Evolutionary conservation across 495 filamentous ascomycete species (phyloP).

Genomic region (Podospora anserina): DNA sequence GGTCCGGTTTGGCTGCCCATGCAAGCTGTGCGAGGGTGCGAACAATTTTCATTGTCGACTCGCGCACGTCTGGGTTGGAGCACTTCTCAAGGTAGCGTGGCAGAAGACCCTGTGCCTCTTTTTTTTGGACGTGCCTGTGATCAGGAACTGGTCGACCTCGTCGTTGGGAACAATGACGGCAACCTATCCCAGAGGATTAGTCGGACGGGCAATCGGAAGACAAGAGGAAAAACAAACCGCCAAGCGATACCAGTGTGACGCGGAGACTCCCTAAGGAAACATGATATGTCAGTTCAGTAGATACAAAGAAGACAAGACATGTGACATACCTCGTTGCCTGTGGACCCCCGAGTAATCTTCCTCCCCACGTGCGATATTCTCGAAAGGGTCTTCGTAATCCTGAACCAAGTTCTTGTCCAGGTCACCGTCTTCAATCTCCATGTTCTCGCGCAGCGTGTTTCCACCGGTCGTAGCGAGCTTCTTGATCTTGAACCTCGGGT

Average conservation of each 20-base stretch:
- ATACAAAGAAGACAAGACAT: neutral
- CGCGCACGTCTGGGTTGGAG: slow-evolving; percentile 1
- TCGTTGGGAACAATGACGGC: slow-evolving; percentile 22
- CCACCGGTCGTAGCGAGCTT: slow-evolving; percentile 33
- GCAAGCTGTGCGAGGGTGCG: slow-evolving; percentile 9
- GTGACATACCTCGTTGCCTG: slow-evolving; percentile 34
- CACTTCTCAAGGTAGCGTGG: slow-evolving; percentile 9
- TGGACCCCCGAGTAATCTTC: slow-evolving; percentile 39
- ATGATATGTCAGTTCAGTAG: slow-evolving; percentile 6
- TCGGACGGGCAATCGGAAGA: too few relatives aligned
- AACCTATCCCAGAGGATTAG: slow-evolving; percentile 15
- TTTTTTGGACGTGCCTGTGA: neutral
- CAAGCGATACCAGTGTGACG: slow-evolving; percentile 37
- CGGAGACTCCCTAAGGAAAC: slow-evolving; percentile 20
- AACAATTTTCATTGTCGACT: slow-evolving; percentile 12
- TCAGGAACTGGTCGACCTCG: slow-evolving; percentile 9
- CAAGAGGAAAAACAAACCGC: slow-evolving; percentile 25
- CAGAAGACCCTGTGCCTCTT: slow-evolving; percentile 10
- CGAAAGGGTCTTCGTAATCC: slow-evolving; percentile 30
- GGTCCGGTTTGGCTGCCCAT: slow-evolving; percentile 5
- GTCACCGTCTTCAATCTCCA: slow-evolving; percentile 20
- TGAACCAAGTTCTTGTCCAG: slow-evolving; percentile 32
- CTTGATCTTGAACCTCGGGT: slow-evolving; percentile 20
- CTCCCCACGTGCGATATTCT: slow-evolving; percentile 33
- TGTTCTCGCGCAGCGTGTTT: slow-evolving; percentile 15